A percentile compares a stretch with the other conserved stretches of the same genome.
Evolutionary conservation across 257 asterid species (phyloP).

Genomic region (Solanum chilense): DNA sequence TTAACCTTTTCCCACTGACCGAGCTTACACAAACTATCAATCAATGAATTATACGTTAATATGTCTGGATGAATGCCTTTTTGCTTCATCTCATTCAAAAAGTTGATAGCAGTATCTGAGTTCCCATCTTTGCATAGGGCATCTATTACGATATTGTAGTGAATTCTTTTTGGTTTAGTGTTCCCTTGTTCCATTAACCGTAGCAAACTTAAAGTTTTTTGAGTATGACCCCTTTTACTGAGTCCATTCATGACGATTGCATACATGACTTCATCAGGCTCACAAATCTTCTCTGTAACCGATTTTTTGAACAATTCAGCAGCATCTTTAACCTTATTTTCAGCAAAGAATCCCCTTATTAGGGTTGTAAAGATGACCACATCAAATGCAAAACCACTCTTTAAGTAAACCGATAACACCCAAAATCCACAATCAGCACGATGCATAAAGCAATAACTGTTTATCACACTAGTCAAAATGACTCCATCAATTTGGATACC

Average conservation of each 20-base stretch:
- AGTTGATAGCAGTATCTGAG: neutral
- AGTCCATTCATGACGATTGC: neutral
- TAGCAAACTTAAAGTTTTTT: neutral
- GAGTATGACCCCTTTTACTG: neutral
- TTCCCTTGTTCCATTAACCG: neutral
- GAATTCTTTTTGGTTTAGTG: neutral
- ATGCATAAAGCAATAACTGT: neutral
- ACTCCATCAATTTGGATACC: neutral
- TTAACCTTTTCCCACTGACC: neutral
- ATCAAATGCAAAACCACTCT: neutral
- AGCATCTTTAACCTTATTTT: neutral
- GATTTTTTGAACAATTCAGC: neutral
- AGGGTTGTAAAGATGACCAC: neutral
- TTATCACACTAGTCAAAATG: neutral
- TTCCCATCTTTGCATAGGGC: neutral
- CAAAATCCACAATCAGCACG: neutral
- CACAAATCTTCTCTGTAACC: neutral
- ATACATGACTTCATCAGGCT: neutral
- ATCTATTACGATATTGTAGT: neutral
- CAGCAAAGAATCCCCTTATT: neutral
- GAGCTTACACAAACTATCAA: neutral
- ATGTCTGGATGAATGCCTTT: neutral
- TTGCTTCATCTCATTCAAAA: neutral
- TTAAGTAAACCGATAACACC: neutral
- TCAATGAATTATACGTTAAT: neutral